phyloP scores from a whole-genome alignment of 1,284 basidiomycete genomes.

The Chondrostereum purpureum region DNA sequence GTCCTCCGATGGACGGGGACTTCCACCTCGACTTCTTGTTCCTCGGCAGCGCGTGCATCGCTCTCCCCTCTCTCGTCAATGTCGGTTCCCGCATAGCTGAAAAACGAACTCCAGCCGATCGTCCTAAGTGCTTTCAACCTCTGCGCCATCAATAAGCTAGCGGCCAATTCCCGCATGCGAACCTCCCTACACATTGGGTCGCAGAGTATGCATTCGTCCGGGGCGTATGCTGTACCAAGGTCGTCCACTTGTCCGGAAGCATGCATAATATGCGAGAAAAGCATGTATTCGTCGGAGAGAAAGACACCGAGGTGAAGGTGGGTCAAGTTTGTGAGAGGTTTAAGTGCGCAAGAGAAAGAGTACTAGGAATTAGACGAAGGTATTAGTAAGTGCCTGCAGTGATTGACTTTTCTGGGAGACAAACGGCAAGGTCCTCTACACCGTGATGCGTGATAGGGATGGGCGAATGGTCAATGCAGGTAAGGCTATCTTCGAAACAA shows the following conservation, averaged over 20 bases:
- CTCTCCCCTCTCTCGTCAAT: background rate
- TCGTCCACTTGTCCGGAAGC: conserved; percentile 15
- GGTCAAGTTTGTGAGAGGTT: conserved; percentile 37
- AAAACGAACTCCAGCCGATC: conserved; percentile 52
- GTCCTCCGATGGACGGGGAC: background rate
- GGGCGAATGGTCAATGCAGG: conserved; percentile 52
- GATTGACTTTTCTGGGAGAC: conserved; percentile 18
- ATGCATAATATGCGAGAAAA: conserved; percentile 38
- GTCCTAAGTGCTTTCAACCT: conserved; percentile 35
- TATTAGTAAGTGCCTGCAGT: background rate
- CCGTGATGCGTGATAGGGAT: conserved; percentile 43
- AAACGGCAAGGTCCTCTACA: conserved; percentile 42
- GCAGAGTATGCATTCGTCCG: conserved; percentile 28
- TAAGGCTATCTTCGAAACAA: conserved; percentile 57
- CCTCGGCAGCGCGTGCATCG: background rate
- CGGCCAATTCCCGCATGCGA: conserved; percentile 37
- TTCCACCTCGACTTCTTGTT: background rate
- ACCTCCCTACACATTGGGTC: conserved; percentile 20
- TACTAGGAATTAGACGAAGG: conserved; percentile 18
- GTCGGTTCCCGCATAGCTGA: conserved; percentile 16
- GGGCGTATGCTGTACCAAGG: conserved; percentile 20
- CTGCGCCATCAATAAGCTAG: conserved; percentile 36
- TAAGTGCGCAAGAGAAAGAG: conserved; percentile 28
- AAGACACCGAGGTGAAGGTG: conserved; percentile 54
- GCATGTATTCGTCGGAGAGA: conserved; percentile 40